Base-by-base conservation (phyloP, 345 rosid genomes). In the Salix exigua region DNA sequence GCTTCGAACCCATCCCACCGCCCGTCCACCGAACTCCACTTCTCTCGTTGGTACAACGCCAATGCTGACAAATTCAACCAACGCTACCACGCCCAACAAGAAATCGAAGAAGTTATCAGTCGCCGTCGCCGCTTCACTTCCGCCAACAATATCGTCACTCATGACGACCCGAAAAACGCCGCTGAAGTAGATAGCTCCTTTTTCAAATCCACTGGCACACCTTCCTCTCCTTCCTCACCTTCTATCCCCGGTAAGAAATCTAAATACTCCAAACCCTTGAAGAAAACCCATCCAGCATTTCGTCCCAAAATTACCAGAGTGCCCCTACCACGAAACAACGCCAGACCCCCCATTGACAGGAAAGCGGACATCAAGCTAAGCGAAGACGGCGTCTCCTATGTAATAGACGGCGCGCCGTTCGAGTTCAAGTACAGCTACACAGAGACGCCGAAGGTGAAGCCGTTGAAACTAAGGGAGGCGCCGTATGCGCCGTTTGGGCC, bases 391-490 rank as follows among this genome's bases (percentile, higher is more conserved):
- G 64, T 91, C 63, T 80, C 96, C 46, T 93, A 88, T 75, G 88
- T 91, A 60, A 84, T 91, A 71, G 85, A 96, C 77, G 98, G 97
- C 63, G 92, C 98, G 66, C 98, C 99, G 33, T 96, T 91, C 37
- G 96, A 93, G 87, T 93, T 96, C 85, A 89, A 91, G 80, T 96
- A 96, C 85, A 96, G 99, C 77, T 96, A 93, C 83, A 91, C 98
- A 25, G 98, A 95, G 87, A 86, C 96, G 61, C 97, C 98, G 17
- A 95, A 90, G 78, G 86, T 81, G 66, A 88, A 85, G 87, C 98
- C 99, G 14, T 66, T 91, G 66, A 91, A 86, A 84, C 85, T 96
- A 26, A 84, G 92, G 75, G 98, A 93, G 84, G 80, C 96, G 14
- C 88, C 97, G 18, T 93, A 79, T 69, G 86, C 92, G 26, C 98